phyloP scores from a whole-genome alignment of 2,329 filamentous ascomycete genomes.

The Fonsecaea monophora region DNA sequence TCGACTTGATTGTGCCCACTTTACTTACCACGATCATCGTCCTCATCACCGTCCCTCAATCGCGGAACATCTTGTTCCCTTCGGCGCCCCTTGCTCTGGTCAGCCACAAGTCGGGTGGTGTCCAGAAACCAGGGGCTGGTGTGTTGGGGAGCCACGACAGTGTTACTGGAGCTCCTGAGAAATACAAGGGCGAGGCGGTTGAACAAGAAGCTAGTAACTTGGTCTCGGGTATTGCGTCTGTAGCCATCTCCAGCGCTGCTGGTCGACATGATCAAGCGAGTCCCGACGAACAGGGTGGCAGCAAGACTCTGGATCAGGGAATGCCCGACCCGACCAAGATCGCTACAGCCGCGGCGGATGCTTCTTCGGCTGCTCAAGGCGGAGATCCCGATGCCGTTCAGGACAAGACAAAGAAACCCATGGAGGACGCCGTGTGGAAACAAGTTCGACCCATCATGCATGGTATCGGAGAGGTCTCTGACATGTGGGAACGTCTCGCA shows the following conservation, averaged over 20 bases:
- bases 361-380: conserved; percentile 61
- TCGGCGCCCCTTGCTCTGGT: conserved; percentile 78
- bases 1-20: conserved; percentile 73
- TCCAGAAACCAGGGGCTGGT: conserved; percentile 78
- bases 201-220: conserved; percentile 84
- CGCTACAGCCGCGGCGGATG: conserved; percentile 61
- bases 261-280: conserved; percentile 77
- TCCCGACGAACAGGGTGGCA: conserved; percentile 51
- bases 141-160: conserved; percentile 78
- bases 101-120: conserved; percentile 70
- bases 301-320: conserved; percentile 56
- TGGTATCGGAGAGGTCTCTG: conserved; percentile 63
- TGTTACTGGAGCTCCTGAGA: conserved; percentile 80
- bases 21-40: conserved; percentile 66
- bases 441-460: conserved; percentile 78
- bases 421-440: conserved; percentile 77
- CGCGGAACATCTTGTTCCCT: conserved; percentile 72
- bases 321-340: conserved; percentile 68
- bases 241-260: conserved; percentile 75
- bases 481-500: conserved; percentile 68
- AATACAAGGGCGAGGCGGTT: conserved; percentile 81
- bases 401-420: conserved; percentile 79
- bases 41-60: conserved; percentile 69
- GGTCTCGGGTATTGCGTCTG: conserved; percentile 73
- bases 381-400: conserved; percentile 59